These are phyloP conservation scores for Penicillium concentricum DNA, from an alignment of 2,329 filamentous ascomycete genomes.

Conservation along the genomic window DNA sequence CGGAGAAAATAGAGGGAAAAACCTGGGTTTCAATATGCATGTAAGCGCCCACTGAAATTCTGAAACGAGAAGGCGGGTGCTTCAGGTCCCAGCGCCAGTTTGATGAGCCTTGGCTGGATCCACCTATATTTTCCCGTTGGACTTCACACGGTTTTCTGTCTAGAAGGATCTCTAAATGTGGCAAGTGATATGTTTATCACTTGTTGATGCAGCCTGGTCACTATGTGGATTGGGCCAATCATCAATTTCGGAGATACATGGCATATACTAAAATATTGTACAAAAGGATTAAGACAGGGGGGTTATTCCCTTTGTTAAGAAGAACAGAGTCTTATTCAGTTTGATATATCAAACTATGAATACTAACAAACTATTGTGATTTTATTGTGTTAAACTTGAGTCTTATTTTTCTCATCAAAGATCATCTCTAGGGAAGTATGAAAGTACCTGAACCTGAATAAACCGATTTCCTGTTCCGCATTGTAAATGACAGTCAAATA, in stretches of 20 bases:
- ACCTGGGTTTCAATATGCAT: constrained; percentile 19
- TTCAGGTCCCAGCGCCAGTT: constrained; percentile 39
- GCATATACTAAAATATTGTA: neutral
- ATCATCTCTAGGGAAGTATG: neutral
- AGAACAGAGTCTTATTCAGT: neutral
- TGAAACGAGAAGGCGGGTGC: constrained; percentile 38
- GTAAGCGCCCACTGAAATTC: constrained; percentile 33
- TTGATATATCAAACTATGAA: neutral
- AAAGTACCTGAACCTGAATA: neutral
- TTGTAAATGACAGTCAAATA: neutral
- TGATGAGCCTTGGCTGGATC: constrained; percentile 27
- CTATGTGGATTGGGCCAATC: constrained; percentile 6
- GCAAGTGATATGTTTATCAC: constrained; percentile 17
- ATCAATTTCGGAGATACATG: constrained; percentile 5
- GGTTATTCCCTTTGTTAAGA: neutral
- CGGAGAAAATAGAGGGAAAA: constrained; percentile 18
- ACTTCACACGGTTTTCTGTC: constrained; percentile 3
- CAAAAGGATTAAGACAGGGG: neutral
- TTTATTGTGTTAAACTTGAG: neutral
- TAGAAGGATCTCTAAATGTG: constrained; percentile 6
- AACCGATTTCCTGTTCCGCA: neutral
- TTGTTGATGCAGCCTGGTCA: constrained; percentile 19
- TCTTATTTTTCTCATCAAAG: neutral
- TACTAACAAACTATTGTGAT: neutral
- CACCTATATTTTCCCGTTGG: constrained; percentile 11